Conservation (phyloP, 345 rosid species). For the Camelina neglecta region DNA sequence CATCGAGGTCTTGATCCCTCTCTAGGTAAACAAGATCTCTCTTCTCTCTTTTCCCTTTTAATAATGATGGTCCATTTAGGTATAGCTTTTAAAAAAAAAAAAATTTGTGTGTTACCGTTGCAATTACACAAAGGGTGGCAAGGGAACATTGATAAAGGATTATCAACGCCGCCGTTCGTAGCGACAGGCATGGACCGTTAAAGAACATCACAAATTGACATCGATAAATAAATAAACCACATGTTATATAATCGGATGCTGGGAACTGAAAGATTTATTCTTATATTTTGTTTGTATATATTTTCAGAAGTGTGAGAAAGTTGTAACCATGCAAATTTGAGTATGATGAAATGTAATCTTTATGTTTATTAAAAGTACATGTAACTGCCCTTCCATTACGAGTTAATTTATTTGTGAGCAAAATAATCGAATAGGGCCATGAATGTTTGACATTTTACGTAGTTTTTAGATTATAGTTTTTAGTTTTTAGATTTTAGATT, state of each 20-base stretch:
- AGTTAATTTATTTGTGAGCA: too few relatives aligned
- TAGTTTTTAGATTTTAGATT: too few relatives aligned
- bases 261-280: background rate
- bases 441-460: too few relatives aligned
- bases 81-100: background rate
- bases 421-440: too few relatives aligned
- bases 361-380: too few relatives aligned
- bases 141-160: slow-evolving; percentile 21
- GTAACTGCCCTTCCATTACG: too few relatives aligned
- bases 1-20: slow-evolving; percentile 44
- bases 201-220: background rate
- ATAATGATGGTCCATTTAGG: background rate
- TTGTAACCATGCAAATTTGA: background rate
- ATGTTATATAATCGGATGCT: background rate
- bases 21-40: slow-evolving; percentile 33
- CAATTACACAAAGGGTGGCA: slow-evolving; percentile 27
- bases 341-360: background rate
- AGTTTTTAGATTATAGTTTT: too few relatives aligned
- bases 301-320: background rate
- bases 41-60: background rate
- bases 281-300: background rate
- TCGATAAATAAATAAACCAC: slow-evolving; percentile 8
- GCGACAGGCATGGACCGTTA: slow-evolving; percentile 32
- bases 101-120: background rate
- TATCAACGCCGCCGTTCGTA: slow-evolving; percentile 31